These are phyloP conservation scores for Salix caprea DNA, from an alignment of 345 rosid species.

Conservation along the genomic window DNA sequence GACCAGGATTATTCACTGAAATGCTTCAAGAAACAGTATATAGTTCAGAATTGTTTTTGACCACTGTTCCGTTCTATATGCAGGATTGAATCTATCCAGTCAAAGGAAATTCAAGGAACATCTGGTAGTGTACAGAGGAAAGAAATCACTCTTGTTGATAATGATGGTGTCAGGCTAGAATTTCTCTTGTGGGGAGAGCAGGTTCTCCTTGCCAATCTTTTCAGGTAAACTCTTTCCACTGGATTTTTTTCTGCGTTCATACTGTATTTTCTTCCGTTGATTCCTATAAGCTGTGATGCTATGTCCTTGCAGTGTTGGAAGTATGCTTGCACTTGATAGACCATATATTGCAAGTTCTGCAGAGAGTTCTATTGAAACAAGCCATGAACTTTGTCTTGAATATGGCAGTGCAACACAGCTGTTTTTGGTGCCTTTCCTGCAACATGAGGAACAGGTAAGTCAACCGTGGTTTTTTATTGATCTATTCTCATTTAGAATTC, in stretches of 20 bases:
- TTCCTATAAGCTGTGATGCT: conserved; percentile 11
- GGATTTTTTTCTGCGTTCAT: conserved; percentile 1
- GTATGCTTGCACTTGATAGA: conserved; percentile 80
- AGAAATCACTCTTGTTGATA: conserved; percentile 67
- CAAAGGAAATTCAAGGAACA: conserved; percentile 56
- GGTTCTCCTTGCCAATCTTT: conserved; percentile 65
- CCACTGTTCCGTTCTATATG: conserved; percentile 5
- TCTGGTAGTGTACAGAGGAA: conserved; percentile 50
- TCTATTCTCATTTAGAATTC: conserved; percentile 11
- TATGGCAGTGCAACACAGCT: conserved; percentile 93
- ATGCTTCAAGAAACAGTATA: neutral
- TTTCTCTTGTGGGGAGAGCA: conserved; percentile 94
- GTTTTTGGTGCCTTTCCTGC: conserved; percentile 69
- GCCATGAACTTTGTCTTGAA: conserved; percentile 69
- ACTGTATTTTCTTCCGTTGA: conserved; percentile 2
- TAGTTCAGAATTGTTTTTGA: neutral
- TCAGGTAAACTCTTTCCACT: conserved; percentile 56
- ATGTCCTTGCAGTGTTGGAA: conserved; percentile 60
- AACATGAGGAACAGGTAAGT: conserved; percentile 75
- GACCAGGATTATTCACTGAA: neutral
- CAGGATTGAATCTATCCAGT: conserved; percentile 83
- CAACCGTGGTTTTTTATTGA: neutral
- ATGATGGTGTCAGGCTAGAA: conserved; percentile 55
- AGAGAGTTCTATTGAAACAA: conserved; percentile 51
- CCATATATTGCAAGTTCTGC: conserved; percentile 68